Evolutionary conservation across 2,329 filamentous ascomycete genomes (phyloP).

Genomic region (Elsinoe perseae): DNA sequence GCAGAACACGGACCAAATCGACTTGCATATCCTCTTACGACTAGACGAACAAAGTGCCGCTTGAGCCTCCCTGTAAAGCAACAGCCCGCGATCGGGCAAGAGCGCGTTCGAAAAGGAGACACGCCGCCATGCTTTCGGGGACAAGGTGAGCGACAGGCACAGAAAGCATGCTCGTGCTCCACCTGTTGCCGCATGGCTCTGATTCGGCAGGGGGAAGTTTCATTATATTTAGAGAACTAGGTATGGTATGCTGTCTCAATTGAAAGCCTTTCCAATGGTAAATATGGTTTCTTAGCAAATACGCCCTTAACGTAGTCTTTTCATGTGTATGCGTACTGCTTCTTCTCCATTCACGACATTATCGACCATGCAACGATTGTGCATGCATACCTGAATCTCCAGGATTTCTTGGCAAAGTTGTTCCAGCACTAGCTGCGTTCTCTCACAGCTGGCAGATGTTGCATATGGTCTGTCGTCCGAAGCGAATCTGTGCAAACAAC

Average conservation of each 20-base stretch:
- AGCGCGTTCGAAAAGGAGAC: not conserved
- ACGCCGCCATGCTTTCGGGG: not conserved
- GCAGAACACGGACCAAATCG: constrained; percentile 9
- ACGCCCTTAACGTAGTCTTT: too few relatives aligned
- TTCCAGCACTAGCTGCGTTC: too few relatives aligned
- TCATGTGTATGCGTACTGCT: too few relatives aligned
- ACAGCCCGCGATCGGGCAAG: not conserved
- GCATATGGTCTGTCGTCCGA: too few relatives aligned
- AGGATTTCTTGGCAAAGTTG: not conserved
- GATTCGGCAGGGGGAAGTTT: not conserved
- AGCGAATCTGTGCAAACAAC: too few relatives aligned
- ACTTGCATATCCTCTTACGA: constrained; percentile 3
- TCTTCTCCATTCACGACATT: too few relatives aligned
- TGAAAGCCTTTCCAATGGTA: too few relatives aligned
- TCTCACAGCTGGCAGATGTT: too few relatives aligned
- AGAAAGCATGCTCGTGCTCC: constrained; percentile 3
- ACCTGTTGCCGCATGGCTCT: not conserved
- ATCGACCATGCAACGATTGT: too few relatives aligned
- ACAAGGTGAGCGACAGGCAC: constrained; percentile 4
- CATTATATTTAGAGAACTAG: too few relatives aligned
- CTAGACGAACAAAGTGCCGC: constrained; percentile 2
- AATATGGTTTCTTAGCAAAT: too few relatives aligned
- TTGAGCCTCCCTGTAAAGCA: not conserved
- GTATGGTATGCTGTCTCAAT: too few relatives aligned
- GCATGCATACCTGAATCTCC: not conserved